These are phyloP conservation scores for Penicillium cinerascens DNA, from an alignment of 495 filamentous ascomycete genomes.

Conservation along the genomic window DNA sequence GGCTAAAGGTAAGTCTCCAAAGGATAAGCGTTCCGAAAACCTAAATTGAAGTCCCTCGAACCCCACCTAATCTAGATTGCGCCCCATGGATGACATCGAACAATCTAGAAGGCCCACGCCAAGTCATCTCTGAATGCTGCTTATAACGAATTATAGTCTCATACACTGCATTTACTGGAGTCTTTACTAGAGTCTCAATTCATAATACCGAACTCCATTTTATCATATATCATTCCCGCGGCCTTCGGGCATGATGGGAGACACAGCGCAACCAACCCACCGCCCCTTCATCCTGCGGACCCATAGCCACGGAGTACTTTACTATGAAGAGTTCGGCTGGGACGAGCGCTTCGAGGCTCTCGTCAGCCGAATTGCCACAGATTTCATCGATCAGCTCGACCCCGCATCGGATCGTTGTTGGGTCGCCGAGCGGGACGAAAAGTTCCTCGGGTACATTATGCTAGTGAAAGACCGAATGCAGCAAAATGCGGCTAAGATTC, in stretches of 20 bases:
- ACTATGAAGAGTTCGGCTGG: conserved; percentile 24
- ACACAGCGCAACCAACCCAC: background rate
- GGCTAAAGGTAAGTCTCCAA: background rate
- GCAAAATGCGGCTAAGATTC: conserved; percentile 21
- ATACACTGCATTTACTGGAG: too few species aligned
- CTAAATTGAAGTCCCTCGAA: background rate
- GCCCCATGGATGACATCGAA: conserved; percentile 8
- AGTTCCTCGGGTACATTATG: conserved; percentile 28
- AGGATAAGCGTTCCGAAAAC: background rate
- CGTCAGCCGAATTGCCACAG: conserved; percentile 18
- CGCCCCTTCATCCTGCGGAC: conserved; percentile 11
- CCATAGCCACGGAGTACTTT: conserved; percentile 25
- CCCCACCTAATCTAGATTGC: background rate
- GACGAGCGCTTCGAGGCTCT: conserved; percentile 22
- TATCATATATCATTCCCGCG: too few species aligned
- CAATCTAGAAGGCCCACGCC: background rate
- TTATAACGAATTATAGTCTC: background rate
- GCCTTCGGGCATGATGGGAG: conserved; percentile 2
- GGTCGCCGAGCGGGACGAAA: conserved; percentile 26
- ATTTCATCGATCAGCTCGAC: conserved; percentile 29
- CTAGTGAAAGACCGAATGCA: conserved; percentile 21
- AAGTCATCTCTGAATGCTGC: background rate
- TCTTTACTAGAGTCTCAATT: background rate
- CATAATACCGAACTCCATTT: background rate
- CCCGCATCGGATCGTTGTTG: conserved; percentile 24